Evolutionary conservation across 139 green algal genomes (phyloP).

Genomic region (Limnomonas spitsbergensis): DNA sequence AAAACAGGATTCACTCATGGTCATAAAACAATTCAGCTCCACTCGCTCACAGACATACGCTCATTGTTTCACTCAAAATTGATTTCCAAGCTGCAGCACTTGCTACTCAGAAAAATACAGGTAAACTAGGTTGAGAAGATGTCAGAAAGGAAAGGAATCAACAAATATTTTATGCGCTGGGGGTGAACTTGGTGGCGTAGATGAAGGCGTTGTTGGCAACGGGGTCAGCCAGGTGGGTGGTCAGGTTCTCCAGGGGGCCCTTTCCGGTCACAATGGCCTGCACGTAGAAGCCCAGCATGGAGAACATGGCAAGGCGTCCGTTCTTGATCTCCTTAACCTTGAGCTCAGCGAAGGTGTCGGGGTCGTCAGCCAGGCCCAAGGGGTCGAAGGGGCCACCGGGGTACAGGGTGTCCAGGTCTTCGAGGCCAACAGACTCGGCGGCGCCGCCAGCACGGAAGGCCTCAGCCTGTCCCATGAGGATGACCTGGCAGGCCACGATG

Average conservation of each 20-base stretch:
- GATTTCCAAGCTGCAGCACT: no score
- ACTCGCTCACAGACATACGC: no score
- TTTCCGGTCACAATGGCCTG: slow-evolving; percentile 68
- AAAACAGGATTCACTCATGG: no score
- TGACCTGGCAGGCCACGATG: slow-evolving; percentile 67
- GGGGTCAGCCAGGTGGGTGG: slow-evolving; percentile 76
- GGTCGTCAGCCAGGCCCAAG: slow-evolving; percentile 58
- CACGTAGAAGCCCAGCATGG: slow-evolving; percentile 68
- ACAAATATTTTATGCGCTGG: no score
- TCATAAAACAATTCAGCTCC: no score
- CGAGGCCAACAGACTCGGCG: slow-evolving; percentile 72
- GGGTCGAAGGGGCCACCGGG: slow-evolving; percentile 27
- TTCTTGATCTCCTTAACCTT: slow-evolving; percentile 66
- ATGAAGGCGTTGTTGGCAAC: no score
- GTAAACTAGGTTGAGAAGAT: neutral
- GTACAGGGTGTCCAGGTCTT: slow-evolving; percentile 83
- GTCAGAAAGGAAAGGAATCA: slow-evolving; percentile 84
- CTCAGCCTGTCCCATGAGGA: slow-evolving; percentile 74
- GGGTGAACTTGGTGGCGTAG: no score
- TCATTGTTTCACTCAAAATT: no score
- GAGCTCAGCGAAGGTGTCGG: slow-evolving; percentile 85
- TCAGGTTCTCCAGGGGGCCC: slow-evolving; percentile 57
- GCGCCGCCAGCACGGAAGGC: slow-evolving; percentile 72
- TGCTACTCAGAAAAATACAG: no score
- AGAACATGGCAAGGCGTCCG: slow-evolving; percentile 34